phyloP scores from a whole-genome alignment of 2,329 filamentous ascomycete genomes.

The Diaporthe sp. region DNA sequence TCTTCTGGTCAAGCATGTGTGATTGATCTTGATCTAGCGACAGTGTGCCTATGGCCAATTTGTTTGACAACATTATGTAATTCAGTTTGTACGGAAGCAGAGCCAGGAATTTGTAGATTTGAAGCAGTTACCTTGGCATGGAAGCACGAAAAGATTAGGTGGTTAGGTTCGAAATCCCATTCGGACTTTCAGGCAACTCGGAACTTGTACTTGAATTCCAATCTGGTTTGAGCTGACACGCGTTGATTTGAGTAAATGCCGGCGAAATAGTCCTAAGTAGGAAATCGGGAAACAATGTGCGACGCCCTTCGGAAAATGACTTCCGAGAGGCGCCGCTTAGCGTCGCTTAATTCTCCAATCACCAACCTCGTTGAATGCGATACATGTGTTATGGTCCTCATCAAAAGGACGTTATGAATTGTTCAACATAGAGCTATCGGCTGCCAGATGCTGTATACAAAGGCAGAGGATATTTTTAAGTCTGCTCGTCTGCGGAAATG shows the following conservation, averaged over 20 bases:
- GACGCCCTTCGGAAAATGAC: background rate
- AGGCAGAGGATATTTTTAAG: too few species aligned
- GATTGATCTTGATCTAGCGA: background rate
- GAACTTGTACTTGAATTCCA: background rate
- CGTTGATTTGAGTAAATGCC: background rate
- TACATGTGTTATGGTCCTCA: background rate
- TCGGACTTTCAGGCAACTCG: background rate
- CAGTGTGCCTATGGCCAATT: background rate
- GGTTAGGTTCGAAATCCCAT: background rate
- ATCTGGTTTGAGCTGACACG: background rate
- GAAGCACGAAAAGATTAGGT: background rate
- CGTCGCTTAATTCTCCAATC: background rate
- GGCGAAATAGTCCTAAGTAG: background rate
- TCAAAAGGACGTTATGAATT: background rate
- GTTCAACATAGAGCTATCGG: too few species aligned
- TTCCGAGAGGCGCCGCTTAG: background rate
- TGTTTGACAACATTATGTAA: background rate
- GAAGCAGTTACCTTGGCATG: too few species aligned
- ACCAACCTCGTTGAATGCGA: background rate
- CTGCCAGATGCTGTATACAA: too few species aligned
- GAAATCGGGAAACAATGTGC: background rate
- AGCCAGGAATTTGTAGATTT: background rate
- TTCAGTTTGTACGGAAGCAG: background rate
- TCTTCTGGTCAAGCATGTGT: background rate
- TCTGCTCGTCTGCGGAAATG: too few species aligned